phyloP scores from a whole-genome alignment of 2,329 filamentous ascomycete genomes.

The Xylariaceae sp. region DNA sequence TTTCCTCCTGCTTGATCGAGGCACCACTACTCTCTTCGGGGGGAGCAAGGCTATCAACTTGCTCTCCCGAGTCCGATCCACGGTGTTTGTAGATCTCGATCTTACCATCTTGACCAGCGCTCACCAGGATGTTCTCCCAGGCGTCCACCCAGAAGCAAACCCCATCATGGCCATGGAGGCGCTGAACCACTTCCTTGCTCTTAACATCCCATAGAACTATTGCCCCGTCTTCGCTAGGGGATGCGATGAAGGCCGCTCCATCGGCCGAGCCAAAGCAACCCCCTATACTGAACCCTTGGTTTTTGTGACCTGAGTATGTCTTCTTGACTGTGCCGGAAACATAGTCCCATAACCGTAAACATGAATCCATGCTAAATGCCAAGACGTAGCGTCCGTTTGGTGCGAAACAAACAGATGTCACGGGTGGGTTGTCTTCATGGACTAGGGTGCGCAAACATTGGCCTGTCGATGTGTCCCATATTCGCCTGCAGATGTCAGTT shows the following conservation, averaged over 20 bases:
- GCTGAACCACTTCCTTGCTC: constrained; percentile 77
- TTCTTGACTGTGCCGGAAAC: constrained; percentile 88
- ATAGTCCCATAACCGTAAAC: constrained; percentile 92
- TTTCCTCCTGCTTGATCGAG: constrained; percentile 5
- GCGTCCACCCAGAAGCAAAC: constrained; percentile 66
- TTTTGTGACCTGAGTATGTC: constrained; percentile 91
- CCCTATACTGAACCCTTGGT: constrained; percentile 78
- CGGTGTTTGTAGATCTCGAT: constrained; percentile 46
- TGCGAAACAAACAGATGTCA: constrained; percentile 84
- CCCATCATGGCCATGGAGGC: constrained; percentile 47
- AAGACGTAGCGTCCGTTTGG: constrained; percentile 93
- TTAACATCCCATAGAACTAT: constrained; percentile 88
- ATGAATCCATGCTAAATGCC: constrained; percentile 86
- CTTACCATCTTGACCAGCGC: constrained; percentile 51
- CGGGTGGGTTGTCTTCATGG: constrained; percentile 90
- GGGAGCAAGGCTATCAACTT: background rate
- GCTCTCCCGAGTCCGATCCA: constrained; percentile 4
- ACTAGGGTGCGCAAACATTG: constrained; percentile 94
- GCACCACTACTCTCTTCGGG: too few relatives aligned
- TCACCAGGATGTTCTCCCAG: constrained; percentile 52
- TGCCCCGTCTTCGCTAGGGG: constrained; percentile 82
- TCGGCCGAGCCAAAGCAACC: constrained; percentile 73
- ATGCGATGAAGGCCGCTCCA: constrained; percentile 61
- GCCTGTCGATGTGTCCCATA: constrained; percentile 94
- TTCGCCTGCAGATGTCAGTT: constrained; percentile 49